These are phyloP conservation scores for Mixia osmundae DNA, from an alignment of 1,284 basidiomycete species.

Conservation along the genomic window DNA sequence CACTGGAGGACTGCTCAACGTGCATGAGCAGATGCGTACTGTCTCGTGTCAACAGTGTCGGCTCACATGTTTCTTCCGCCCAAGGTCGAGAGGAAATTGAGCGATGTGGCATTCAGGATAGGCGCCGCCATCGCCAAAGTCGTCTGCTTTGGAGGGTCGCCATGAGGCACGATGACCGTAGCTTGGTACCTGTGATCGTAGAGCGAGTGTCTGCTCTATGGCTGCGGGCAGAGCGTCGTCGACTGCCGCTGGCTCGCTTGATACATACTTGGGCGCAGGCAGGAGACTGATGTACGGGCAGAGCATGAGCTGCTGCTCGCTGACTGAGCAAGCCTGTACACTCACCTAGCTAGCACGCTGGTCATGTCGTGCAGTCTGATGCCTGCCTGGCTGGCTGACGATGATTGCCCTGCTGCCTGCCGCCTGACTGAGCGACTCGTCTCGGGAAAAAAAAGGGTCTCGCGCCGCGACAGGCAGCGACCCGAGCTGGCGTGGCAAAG, in stretches of 20 bases:
- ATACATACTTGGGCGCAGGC: slow-evolving; percentile 1
- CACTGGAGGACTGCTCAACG: slow-evolving; percentile 45
- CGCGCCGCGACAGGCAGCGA: too few relatives aligned
- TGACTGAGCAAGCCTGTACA: too few relatives aligned
- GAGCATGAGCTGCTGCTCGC: too few relatives aligned
- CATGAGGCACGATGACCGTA: slow-evolving; percentile 70
- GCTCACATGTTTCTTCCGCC: slow-evolving; percentile 58
- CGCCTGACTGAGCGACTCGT: too few relatives aligned
- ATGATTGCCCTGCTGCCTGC: too few relatives aligned
- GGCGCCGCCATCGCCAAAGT: slow-evolving; percentile 62
- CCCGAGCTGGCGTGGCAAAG: too few relatives aligned
- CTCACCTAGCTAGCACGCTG: too few relatives aligned
- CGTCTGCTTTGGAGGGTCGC: slow-evolving; percentile 56
- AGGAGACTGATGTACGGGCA: too few relatives aligned
- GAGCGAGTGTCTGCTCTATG: neutral
- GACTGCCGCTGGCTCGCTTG: neutral
- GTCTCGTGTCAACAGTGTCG: neutral
- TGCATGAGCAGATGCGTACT: neutral
- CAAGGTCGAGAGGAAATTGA: slow-evolving; percentile 89
- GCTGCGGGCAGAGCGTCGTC: neutral
- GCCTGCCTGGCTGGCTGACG: too few relatives aligned
- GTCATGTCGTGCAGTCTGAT: too few relatives aligned
- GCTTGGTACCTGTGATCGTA: slow-evolving; percentile 27
- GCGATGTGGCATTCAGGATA: slow-evolving; percentile 84
- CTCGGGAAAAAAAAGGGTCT: too few relatives aligned